Percentiles rank a stretch among this genome's conserved stretches.
phyloP scores from a whole-genome alignment of 352 stramenopile genomes.

The Phytophthora rubi region DNA sequence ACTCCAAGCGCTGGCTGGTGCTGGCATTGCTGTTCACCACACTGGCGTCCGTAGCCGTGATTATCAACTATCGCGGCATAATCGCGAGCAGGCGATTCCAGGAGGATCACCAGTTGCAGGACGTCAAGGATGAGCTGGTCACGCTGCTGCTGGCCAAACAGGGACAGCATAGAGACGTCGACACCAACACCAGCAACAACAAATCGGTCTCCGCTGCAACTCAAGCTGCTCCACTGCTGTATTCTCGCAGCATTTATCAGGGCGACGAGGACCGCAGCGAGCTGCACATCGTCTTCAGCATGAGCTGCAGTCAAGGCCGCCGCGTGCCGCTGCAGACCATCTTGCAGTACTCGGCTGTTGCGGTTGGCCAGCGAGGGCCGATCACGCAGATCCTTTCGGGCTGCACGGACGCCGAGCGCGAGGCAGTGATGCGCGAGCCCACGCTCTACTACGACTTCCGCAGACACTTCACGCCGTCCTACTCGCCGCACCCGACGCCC shows the following conservation, averaged over 20 bases:
- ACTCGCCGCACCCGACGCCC: conserved; percentile 44
- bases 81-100: conserved; percentile 5
- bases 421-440: conserved; percentile 39
- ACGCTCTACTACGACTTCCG: conserved; percentile 64
- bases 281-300: conserved; percentile 64
- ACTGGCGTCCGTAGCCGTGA: conserved; percentile 29
- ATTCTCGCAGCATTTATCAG: conserved; percentile 32
- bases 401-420: conserved; percentile 41
- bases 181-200: background rate
- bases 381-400: conserved; percentile 65
- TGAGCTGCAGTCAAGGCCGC: conserved; percentile 50
- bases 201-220: background rate
- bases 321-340: conserved; percentile 49
- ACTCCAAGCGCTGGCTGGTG: conserved; percentile 26
- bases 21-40: conserved; percentile 29
- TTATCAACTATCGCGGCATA: conserved; percentile 49
- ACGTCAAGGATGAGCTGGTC: conserved; percentile 33
- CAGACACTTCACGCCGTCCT: conserved; percentile 57
- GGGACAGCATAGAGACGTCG: background rate
- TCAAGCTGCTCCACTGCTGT: background rate
- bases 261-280: conserved; percentile 42
- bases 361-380: conserved; percentile 45
- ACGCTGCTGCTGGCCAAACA: conserved; percentile 27
- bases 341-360: conserved; percentile 52
- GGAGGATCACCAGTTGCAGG: conserved; percentile 1